Base-by-base conservation (phyloP, 192 early-diverging fungal species). In the Coemansia sp. region DNA sequence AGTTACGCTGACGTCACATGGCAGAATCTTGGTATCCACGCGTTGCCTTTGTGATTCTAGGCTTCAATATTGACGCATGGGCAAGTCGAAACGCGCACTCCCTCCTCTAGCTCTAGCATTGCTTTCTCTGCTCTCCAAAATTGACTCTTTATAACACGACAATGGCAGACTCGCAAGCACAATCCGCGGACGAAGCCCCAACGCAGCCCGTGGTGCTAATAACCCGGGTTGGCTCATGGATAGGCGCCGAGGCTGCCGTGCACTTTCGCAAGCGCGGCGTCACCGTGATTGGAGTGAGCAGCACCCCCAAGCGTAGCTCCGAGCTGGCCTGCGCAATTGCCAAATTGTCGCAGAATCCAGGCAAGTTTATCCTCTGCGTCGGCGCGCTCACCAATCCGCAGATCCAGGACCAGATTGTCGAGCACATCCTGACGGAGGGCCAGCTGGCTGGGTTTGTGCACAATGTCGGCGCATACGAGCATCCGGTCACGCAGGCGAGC, bases 271-370 rank as follows among this genome's bases (percentile, higher is more conserved):
- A 40, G 3, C 51, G 52, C 22, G 54, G 58, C 45, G 40, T 52
- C 46, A 64, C 62, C 12, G 69, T 71, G 10, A 55, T 71, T 38
- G 69, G 62, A 21, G 31, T 65, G 21, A 62, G 61, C 54, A 42
- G 52, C 27, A 16, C 60, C 29, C 30, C 33, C 25, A n/a, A 38
- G 2, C 68, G 68, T 51, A 49, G 64, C n/a, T 32, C 8, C 22
- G 33, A 22, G 21, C 55, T 71, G 27, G 2, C 23, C 14, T 14
- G 21, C 11, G 57, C 57, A 16, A 19, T 58, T 12, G 57, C 43
- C 11, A 33, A 40, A 31, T 25, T 57, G 27, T 22, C 56, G 11
- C 56, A 50, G 12, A 31, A 12, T 0, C 30, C 57, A 1, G 49
- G 51, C 14, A 51, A 50, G 56, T 71, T 71, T 51, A 33, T 64